Conservation (phyloP, 78 protist genomes). For the Cavenderia fasciculata region DNA sequence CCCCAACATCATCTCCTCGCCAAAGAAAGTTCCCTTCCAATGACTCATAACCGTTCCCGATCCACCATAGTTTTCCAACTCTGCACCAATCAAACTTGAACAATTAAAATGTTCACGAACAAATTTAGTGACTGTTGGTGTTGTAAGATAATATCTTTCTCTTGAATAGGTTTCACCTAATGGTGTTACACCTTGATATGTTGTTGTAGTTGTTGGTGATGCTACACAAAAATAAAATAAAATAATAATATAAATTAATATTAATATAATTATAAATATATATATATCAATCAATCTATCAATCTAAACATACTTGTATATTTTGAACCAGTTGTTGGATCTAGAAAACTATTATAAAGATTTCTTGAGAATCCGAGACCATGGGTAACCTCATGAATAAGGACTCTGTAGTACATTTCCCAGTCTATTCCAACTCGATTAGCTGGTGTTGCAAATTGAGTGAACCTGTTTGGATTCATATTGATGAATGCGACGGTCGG, state of each 20-base stretch:
- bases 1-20: constrained; percentile 38
- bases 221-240: too few species aligned
- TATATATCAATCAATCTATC: too few species aligned
- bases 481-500: constrained; percentile 26
- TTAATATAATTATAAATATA: too few species aligned
- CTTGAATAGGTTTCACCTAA: constrained; percentile 4
- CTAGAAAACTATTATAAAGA: not conserved
- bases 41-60: not conserved
- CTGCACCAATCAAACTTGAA: not conserved
- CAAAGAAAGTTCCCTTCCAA: constrained; percentile 15
- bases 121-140: constrained; percentile 9
- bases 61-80: constrained; percentile 63
- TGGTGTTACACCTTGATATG: constrained; percentile 32
- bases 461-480: constrained; percentile 29
- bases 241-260: too few species aligned
- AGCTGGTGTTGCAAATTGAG: not conserved
- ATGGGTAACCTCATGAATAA: constrained; percentile 39
- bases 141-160: not conserved
- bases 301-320: too few species aligned
- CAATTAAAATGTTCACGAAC: constrained; percentile 55
- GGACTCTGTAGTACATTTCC: not conserved
- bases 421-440: not conserved
- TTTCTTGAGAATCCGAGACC: constrained; percentile 30
- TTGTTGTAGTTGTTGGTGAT: constrained; percentile 3
- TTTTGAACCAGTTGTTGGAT: not conserved